phyloP scores from a whole-genome alignment of 495 filamentous ascomycete species.

The Penicillium coprophilum region DNA sequence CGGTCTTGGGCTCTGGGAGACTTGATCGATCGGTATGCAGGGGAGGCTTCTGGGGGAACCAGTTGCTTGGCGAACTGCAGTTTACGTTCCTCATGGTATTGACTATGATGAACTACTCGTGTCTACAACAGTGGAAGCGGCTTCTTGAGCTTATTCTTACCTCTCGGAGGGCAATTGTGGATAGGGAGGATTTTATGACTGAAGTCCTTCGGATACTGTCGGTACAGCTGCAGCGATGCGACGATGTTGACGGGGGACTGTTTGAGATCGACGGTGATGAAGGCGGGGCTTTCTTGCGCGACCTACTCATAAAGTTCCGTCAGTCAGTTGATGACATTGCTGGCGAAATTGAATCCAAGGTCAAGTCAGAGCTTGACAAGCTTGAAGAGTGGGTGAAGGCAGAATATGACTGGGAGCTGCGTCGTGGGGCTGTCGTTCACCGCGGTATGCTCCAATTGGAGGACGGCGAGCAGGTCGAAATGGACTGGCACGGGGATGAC shows the following conservation, averaged over 20 bases:
- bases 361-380: conserved; percentile 54
- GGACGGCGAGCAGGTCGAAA: conserved; percentile 74
- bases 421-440: conserved; percentile 53
- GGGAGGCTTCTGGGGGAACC: conserved; percentile 23
- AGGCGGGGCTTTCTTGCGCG: conserved; percentile 55
- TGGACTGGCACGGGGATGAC: conserved; percentile 72
- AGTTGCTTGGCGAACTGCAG: conserved; percentile 84
- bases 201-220: conserved; percentile 61
- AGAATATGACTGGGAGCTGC: conserved; percentile 66
- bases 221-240: conserved; percentile 69
- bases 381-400: conserved; percentile 55
- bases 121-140: conserved; percentile 85
- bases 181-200: conserved; percentile 57
- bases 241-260: conserved; percentile 62
- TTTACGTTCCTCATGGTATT: conserved; percentile 79
- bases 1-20: conserved; percentile 66
- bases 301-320: conserved; percentile 54
- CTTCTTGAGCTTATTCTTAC: conserved; percentile 70
- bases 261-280: conserved; percentile 55
- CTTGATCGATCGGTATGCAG: conserved; percentile 41
- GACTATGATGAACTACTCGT: conserved; percentile 80
- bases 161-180: conserved; percentile 57
- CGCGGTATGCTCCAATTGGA: conserved; percentile 69
- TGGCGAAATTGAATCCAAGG: conserved; percentile 29
- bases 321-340: conserved; percentile 45